phyloP scores from a whole-genome alignment of 805 yeast species.

The Yamadazyma paraphyllophila region DNA sequence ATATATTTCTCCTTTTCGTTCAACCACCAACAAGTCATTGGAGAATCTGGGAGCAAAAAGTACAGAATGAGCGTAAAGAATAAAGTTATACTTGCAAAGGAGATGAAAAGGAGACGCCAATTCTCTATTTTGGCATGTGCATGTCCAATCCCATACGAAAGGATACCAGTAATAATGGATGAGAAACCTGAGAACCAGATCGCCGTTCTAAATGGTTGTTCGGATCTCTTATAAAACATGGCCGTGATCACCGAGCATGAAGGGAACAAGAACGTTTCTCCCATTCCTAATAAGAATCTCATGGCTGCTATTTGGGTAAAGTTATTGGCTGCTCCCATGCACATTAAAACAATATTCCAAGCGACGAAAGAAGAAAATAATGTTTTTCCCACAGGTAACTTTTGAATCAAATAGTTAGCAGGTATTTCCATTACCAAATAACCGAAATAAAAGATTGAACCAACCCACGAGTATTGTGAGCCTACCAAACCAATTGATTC shows the following conservation, averaged over 20 bases:
- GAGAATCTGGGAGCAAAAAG: conserved; percentile 42
- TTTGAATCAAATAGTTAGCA: conserved; percentile 37
- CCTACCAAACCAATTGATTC: conserved; percentile 26
- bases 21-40: conserved; percentile 37
- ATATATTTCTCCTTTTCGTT: conserved; percentile 31
- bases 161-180: conserved; percentile 47
- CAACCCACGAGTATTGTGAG: conserved; percentile 28
- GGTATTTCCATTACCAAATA: conserved; percentile 31
- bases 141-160: conserved; percentile 31
- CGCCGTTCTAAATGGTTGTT: conserved; percentile 24
- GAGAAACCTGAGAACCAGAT: conserved; percentile 45
- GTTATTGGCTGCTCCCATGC: conserved; percentile 51
- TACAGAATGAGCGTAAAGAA: conserved; percentile 46
- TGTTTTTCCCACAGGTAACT: conserved; percentile 36
- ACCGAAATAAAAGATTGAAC: conserved; percentile 55
- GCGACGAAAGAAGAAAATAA: conserved; percentile 26
- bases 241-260: conserved; percentile 29
- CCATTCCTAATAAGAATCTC: conserved; percentile 22
- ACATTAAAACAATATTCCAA: conserved; percentile 40
- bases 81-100: conserved; percentile 58
- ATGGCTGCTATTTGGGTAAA: conserved; percentile 25
- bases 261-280: conserved; percentile 34
- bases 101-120: conserved; percentile 61
- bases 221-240: conserved; percentile 22
- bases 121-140: conserved; percentile 40